Conservation (phyloP, 768 basidiomycete genomes). For the Tulasnella sp. region DNA sequence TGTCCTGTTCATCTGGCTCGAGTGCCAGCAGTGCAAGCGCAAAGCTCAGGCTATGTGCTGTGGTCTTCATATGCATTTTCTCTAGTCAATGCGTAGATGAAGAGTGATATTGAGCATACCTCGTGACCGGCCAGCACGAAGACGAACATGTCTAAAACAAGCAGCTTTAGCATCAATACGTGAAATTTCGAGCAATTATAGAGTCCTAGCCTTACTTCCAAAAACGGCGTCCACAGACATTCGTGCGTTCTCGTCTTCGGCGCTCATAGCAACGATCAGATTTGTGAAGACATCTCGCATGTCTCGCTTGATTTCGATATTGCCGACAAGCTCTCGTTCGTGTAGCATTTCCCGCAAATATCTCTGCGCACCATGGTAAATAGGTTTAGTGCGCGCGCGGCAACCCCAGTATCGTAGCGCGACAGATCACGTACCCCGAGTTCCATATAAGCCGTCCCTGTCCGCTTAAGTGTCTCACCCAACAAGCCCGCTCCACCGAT, state of each 20-base stretch:
- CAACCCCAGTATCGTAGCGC: too few relatives aligned
- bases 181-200: not conserved
- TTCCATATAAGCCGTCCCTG: not conserved
- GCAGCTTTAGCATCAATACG: too few relatives aligned
- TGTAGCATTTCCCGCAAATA: constrained; percentile 15
- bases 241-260: not conserved
- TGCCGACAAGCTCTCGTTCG: not conserved
- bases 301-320: not conserved
- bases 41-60: constrained; percentile 7
- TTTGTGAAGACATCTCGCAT: too few relatives aligned
- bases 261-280: not conserved
- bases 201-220: not conserved
- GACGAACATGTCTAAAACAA: not conserved
- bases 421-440: not conserved
- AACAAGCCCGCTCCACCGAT: constrained; percentile 1
- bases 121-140: constrained; percentile 11
- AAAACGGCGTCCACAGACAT: not conserved
- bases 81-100: too few relatives aligned
- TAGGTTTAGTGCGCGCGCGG: too few relatives aligned
- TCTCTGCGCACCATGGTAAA: not conserved
- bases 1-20: constrained; percentile 9
- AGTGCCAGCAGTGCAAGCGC: constrained; percentile 3
- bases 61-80: not conserved
- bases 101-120: not conserved
- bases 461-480: not conserved